A percentile compares a stretch with the other conserved stretches of the same genome.
Evolutionary conservation across 352 stramenopile species (phyloP).

Genomic region (Blastocystis sp.): DNA sequence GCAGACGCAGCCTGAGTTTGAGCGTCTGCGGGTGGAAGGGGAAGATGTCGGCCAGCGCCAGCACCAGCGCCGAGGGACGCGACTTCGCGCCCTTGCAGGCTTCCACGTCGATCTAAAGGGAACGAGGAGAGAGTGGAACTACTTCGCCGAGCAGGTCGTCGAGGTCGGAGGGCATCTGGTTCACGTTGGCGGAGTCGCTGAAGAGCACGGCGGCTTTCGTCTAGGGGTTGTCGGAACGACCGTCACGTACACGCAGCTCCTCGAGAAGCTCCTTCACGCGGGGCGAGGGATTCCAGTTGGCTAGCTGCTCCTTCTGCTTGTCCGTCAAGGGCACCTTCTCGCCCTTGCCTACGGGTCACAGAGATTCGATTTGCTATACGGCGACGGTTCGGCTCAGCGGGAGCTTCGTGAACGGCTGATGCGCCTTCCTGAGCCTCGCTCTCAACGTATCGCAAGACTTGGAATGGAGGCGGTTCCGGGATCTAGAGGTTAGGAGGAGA

Average conservation of each 20-base stretch:
- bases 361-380: neutral
- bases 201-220: neutral
- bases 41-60: slow-evolving; percentile 47
- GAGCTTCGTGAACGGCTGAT: neutral
- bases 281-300: neutral
- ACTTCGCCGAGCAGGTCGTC: slow-evolving; percentile 50
- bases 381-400: slow-evolving; percentile 1
- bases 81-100: slow-evolving; percentile 16
- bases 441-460: slow-evolving; percentile 58
- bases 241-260: neutral
- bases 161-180: slow-evolving; percentile 40
- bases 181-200: neutral
- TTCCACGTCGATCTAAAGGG: slow-evolving; percentile 5
- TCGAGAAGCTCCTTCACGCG: neutral
- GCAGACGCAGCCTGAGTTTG: slow-evolving; percentile 54
- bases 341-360: slow-evolving; percentile 32
- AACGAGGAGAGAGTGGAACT: neutral
- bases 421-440: neutral
- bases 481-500: neutral
- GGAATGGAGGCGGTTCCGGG: slow-evolving; percentile 41
- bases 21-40: slow-evolving; percentile 66
- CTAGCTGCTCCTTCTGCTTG: slow-evolving; percentile 52
- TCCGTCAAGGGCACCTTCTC: slow-evolving; percentile 16
- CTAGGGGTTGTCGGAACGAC: neutral
- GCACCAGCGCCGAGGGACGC: slow-evolving; percentile 23